Conservation (phyloP, 2,329 filamentous ascomycete species). For the Rutstroemia sydowiana region DNA sequence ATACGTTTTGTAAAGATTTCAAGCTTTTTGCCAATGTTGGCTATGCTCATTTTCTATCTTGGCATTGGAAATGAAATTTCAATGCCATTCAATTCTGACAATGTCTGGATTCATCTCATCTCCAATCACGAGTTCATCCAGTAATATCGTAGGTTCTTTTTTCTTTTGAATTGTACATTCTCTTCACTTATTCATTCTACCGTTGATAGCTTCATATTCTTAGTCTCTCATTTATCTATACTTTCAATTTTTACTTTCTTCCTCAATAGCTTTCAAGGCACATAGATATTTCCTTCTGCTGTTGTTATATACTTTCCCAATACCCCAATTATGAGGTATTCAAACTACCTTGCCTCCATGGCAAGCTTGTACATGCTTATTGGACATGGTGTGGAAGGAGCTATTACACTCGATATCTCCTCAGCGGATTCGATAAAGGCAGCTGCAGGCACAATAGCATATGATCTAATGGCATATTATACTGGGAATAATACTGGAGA, state of each 20-base stretch:
- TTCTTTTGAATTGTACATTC: not conserved
- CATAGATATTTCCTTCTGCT: not conserved
- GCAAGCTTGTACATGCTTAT: slow-evolving; percentile 3
- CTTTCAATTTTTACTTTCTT: not conserved
- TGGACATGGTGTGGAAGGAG: slow-evolving; percentile 6
- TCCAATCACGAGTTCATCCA: not conserved
- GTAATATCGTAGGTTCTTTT: not conserved
- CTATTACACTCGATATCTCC: slow-evolving; percentile 6
- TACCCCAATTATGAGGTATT: slow-evolving; percentile 3
- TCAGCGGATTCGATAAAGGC: slow-evolving; percentile 26
- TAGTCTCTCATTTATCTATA: slow-evolving; percentile 4
- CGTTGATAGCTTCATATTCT: not conserved
- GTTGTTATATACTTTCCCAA: not conserved
- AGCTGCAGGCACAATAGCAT: slow-evolving; percentile 30
- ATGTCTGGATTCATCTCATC: not conserved
- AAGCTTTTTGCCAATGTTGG: not conserved
- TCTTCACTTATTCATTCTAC: not conserved
- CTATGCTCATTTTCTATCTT: not conserved
- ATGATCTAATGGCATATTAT: slow-evolving; percentile 45
- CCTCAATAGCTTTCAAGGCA: not conserved
- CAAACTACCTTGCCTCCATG: not conserved
- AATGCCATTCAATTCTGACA: not conserved
- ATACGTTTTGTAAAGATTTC: not conserved
- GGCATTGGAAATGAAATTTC: not conserved
- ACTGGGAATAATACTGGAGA: slow-evolving; percentile 39